Evolutionary conservation across 169 alveolate genomes (phyloP).

Genomic region (Eimeria zaria): DNA sequence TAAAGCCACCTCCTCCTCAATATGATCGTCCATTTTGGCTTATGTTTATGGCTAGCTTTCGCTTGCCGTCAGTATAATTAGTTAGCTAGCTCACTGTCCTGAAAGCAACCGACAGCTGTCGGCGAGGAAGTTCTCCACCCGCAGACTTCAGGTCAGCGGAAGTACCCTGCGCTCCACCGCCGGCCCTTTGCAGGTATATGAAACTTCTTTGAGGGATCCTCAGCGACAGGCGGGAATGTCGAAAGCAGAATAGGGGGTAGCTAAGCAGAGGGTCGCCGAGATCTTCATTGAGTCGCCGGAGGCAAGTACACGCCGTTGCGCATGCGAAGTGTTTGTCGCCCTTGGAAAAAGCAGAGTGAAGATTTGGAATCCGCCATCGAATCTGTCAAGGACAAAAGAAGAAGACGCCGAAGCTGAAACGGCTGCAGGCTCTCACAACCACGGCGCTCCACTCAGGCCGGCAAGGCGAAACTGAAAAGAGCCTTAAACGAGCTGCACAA

Average conservation of each 20-base stretch:
- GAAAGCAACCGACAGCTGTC: background rate
- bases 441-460: conserved; percentile 17
- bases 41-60: background rate
- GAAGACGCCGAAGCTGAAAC: background rate
- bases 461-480: background rate
- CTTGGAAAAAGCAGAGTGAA: background rate
- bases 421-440: background rate
- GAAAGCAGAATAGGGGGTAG: background rate
- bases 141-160: background rate
- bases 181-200: background rate
- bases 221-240: background rate
- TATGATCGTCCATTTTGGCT: conserved; percentile 2
- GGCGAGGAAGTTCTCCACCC: background rate
- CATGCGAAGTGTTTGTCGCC: background rate
- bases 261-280: background rate
- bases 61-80: background rate
- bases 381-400: background rate
- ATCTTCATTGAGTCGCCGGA: conserved; percentile 1
- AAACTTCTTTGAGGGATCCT: background rate
- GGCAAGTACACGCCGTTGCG: background rate
- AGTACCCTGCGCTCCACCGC: background rate
- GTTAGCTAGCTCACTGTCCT: background rate
- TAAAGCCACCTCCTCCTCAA: conserved; percentile 15
- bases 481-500: background rate
- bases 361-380: background rate